phyloP scores from a whole-genome alignment of 179 eudicot species.

The Monotropa hypopitys region DNA sequence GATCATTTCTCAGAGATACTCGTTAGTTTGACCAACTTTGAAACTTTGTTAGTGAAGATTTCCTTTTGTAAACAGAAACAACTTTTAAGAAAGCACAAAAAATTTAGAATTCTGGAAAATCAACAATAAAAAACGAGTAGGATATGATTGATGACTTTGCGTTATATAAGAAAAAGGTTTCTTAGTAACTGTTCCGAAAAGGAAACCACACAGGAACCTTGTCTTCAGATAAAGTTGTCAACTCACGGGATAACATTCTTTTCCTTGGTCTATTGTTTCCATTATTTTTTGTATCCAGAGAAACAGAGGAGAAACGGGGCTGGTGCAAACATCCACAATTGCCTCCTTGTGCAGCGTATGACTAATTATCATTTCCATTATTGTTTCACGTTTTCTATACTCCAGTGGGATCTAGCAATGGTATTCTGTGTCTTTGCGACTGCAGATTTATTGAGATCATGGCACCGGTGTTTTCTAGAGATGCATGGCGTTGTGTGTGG shows the following conservation, averaged over 20 bases:
- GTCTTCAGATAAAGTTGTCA: neutral
- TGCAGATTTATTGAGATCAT: slow-evolving; percentile 43
- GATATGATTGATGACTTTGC: neutral
- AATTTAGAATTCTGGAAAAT: neutral
- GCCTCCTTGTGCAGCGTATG: slow-evolving; percentile 36
- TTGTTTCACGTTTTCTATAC: neutral
- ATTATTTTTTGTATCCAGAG: slow-evolving; percentile 49
- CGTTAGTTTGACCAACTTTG: neutral
- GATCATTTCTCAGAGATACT: neutral
- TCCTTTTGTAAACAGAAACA: neutral
- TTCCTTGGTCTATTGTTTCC: neutral
- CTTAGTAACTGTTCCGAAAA: neutral
- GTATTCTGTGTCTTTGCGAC: neutral
- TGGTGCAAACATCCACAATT: slow-evolving; percentile 21
- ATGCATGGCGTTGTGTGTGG: slow-evolving; percentile 55
- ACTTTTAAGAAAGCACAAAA: neutral
- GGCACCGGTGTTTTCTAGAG: slow-evolving; percentile 55
- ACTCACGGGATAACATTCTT: neutral
- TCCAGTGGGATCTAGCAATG: neutral
- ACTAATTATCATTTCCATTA: neutral
- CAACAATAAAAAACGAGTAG: neutral
- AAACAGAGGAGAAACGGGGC: slow-evolving; percentile 29
- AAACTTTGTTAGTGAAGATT: neutral
- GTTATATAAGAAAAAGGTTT: neutral
- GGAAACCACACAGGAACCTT: neutral